A percentile compares a stretch with the other conserved stretches of the same genome.
phyloP scores from a whole-genome alignment of 2,329 filamentous ascomycete species.

The Piedraia hortae region DNA sequence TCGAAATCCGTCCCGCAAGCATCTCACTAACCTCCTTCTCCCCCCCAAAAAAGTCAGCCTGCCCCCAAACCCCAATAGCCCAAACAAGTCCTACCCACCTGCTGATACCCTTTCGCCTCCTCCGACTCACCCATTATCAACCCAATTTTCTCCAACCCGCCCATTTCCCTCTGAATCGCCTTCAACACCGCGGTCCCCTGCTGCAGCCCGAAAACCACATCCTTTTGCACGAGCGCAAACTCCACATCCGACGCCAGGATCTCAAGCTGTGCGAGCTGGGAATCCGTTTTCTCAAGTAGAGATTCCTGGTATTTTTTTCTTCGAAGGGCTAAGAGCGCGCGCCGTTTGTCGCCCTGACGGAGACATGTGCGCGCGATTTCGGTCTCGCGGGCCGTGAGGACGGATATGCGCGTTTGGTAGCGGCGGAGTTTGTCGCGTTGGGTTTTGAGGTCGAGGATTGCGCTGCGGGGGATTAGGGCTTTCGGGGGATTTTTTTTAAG shows the following conservation, averaged over 20 bases:
- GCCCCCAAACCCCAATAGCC: not conserved
- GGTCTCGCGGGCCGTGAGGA: conserved; percentile 67
- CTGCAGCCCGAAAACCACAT: conserved; percentile 74
- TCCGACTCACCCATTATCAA: conserved; percentile 81
- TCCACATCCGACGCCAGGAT: conserved; percentile 70
- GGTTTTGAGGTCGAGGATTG: conserved; percentile 89
- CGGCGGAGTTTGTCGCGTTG: conserved; percentile 93
- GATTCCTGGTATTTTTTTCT: conserved; percentile 94
- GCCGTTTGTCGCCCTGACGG: conserved; percentile 47
- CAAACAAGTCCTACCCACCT: conserved; percentile 29
- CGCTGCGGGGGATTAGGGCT: too few relatives aligned
- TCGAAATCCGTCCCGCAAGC: conserved; percentile 65
- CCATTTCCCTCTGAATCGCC: conserved; percentile 88
- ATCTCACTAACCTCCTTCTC: conserved; percentile 70
- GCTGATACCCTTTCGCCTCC: conserved; percentile 74
- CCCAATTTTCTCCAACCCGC: conserved; percentile 76
- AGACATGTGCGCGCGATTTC: conserved; percentile 65
- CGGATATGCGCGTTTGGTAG: conserved; percentile 72
- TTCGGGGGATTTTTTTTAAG: too few relatives aligned
- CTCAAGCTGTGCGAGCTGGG: conserved; percentile 81
- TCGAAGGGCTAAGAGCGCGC: conserved; percentile 64
- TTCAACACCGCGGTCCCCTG: conserved; percentile 74
- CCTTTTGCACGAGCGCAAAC: conserved; percentile 90
- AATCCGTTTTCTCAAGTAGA: conserved; percentile 65
- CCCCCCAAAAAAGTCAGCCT: conserved; percentile 1